Percentiles rank a stretch among this genome's conserved stretches.
Conservation (phyloP, 129 eudicot genomes). For the Escallonia rubra region DNA sequence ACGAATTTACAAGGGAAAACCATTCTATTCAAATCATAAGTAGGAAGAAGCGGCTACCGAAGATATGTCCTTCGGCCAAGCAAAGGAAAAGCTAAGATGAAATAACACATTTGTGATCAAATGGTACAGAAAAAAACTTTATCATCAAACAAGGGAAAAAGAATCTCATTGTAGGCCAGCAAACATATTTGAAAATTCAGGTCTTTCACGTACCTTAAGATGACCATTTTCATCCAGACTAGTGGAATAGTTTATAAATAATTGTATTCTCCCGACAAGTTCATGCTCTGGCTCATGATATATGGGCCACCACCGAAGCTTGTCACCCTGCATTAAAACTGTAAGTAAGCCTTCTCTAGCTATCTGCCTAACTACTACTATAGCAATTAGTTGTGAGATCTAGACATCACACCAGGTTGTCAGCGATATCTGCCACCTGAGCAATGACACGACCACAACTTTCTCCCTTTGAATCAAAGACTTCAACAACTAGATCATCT, state of each 20-base stretch:
- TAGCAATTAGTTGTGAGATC: not conserved
- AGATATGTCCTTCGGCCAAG: too few species aligned
- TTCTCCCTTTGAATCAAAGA: conserved; percentile 63
- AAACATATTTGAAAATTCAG: not conserved
- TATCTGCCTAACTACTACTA: not conserved
- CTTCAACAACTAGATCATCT: conserved; percentile 60
- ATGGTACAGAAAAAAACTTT: not conserved
- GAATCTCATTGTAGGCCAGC: not conserved
- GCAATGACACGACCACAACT: conserved; percentile 59
- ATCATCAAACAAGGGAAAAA: not conserved
- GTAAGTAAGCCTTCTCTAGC: conserved; percentile 3
- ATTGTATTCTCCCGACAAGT: conserved; percentile 66
- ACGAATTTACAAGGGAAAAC: too few species aligned
- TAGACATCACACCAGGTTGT: conserved; percentile 40
- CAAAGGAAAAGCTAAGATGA: too few species aligned
- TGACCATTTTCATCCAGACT: conserved; percentile 49
- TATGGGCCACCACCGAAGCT: conserved; percentile 75
- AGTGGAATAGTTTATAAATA: conserved; percentile 52
- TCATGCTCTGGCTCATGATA: conserved; percentile 78
- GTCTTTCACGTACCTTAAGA: conserved; percentile 43
- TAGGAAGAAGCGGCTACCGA: too few species aligned
- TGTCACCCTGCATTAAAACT: conserved; percentile 50
- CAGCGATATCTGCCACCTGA: conserved; percentile 75
- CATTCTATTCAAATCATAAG: too few species aligned
- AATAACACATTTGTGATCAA: too few species aligned